Conservation (phyloP, 352 stramenopile genomes). For the Pythium brachiatum region DNA sequence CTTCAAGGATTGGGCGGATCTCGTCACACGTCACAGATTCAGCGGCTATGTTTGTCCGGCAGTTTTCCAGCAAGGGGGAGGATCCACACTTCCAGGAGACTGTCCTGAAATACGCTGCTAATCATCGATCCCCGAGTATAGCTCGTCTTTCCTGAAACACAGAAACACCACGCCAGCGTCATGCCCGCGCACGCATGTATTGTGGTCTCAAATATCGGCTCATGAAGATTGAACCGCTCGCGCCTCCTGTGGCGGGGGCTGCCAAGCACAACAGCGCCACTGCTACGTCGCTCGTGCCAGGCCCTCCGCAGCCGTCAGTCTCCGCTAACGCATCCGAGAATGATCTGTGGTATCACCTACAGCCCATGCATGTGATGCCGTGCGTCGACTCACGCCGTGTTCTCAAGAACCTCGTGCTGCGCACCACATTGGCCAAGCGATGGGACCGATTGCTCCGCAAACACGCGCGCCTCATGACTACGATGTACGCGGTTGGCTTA, state of each 20-base stretch:
- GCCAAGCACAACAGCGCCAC: not conserved
- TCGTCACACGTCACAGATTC: not conserved
- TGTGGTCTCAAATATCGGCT: too few species aligned
- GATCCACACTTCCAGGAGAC: too few species aligned
- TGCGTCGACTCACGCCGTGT: not conserved
- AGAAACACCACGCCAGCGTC: too few species aligned
- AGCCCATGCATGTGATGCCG: not conserved
- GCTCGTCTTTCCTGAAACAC: too few species aligned
- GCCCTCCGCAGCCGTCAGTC: not conserved
- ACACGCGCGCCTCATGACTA: not conserved
- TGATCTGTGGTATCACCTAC: not conserved
- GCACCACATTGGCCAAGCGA: not conserved
- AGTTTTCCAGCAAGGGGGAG: too few species aligned
- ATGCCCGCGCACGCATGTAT: too few species aligned
- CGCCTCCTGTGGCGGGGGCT: not conserved
- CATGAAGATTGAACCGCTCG: not conserved
- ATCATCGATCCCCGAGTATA: too few species aligned
- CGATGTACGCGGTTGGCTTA: not conserved
- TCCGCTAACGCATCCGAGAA: not conserved
- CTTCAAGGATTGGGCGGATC: not conserved
- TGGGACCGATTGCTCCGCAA: not conserved
- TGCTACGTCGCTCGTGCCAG: not conserved
- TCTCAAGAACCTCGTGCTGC: not conserved
- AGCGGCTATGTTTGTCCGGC: too few species aligned
- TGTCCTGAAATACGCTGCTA: conserved; percentile 1